These are phyloP conservation scores for Crotalaria pallida DNA, from an alignment of 306 rosid genomes.

Conservation along the genomic window DNA sequence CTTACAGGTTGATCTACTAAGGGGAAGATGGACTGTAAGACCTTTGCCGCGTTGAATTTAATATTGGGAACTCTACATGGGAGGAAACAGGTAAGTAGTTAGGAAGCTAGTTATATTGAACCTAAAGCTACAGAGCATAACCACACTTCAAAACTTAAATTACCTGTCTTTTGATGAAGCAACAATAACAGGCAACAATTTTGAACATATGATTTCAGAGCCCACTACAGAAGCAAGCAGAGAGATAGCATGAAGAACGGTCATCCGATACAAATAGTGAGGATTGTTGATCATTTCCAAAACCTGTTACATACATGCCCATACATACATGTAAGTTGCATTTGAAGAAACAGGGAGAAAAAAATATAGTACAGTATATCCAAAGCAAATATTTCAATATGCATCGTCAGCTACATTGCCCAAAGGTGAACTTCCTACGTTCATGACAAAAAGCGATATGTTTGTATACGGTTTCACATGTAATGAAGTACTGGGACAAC, in stretches of 20 bases:
- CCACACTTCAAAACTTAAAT: neutral
- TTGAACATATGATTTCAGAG: conserved; percentile 64
- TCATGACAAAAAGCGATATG: neutral
- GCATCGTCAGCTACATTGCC: neutral
- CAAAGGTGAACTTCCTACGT: neutral
- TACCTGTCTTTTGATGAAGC: conserved; percentile 76
- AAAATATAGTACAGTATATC: neutral
- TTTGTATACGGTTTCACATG: conserved; percentile 2
- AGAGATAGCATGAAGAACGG: conserved; percentile 57
- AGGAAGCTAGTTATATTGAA: conserved; percentile 7
- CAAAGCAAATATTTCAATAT: neutral
- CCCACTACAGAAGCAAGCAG: conserved; percentile 89
- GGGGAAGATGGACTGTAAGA: conserved; percentile 66
- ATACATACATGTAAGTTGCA: neutral
- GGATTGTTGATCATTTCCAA: conserved; percentile 66
- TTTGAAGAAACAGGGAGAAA: neutral
- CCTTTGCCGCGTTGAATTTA: conserved; percentile 81
- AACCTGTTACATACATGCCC: conserved; percentile 37
- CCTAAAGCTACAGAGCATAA: neutral
- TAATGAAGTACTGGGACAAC: neutral
- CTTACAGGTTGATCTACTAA: conserved; percentile 76
- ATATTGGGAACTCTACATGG: conserved; percentile 69
- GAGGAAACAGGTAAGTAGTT: conserved; percentile 16
- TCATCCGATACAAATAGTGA: conserved; percentile 80
- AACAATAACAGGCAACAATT: conserved; percentile 55